Conservation (phyloP, 805 yeast genomes). For the Teunomyces tritomae region DNA sequence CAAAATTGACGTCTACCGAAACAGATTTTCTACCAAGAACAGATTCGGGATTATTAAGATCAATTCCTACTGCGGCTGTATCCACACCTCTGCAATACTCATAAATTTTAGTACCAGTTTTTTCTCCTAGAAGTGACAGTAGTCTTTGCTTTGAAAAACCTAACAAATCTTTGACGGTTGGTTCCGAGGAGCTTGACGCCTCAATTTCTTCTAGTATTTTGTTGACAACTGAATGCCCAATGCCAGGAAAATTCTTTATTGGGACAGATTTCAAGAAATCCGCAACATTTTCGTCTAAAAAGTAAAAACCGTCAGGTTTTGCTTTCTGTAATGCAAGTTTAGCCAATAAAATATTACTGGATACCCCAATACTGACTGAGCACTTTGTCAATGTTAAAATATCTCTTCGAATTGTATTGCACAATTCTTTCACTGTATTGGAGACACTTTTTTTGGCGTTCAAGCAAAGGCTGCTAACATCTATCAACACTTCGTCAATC, state of each 20-base stretch:
- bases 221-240: slow-evolving; percentile 50
- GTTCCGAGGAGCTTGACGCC: slow-evolving; percentile 10
- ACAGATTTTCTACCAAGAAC: slow-evolving; percentile 64
- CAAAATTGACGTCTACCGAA: slow-evolving; percentile 90
- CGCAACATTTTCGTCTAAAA: slow-evolving; percentile 28
- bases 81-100: slow-evolving; percentile 69
- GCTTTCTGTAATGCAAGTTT: slow-evolving; percentile 70
- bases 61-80: slow-evolving; percentile 53
- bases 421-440: slow-evolving; percentile 18
- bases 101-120: slow-evolving; percentile 63
- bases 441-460: slow-evolving; percentile 4
- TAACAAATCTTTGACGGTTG: slow-evolving; percentile 40
- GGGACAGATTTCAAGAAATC: slow-evolving; percentile 35
- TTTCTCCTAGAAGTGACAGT: slow-evolving; percentile 57
- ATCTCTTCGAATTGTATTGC: slow-evolving; percentile 35
- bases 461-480: slow-evolving; percentile 41
- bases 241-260: slow-evolving; percentile 55
- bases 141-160: slow-evolving; percentile 33
- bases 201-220: slow-evolving; percentile 41
- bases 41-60: slow-evolving; percentile 43
- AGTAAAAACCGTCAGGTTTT: slow-evolving; percentile 71
- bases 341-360: slow-evolving; percentile 71
- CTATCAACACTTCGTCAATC: slow-evolving; percentile 87
- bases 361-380: slow-evolving; percentile 77
- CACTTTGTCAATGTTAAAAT: slow-evolving; percentile 52